A percentile compares a stretch with the other conserved stretches of the same genome.
These are phyloP conservation scores for Selaginella tamariscina DNA, from an alignment of 75 land plant species.

Conservation along the genomic window DNA sequence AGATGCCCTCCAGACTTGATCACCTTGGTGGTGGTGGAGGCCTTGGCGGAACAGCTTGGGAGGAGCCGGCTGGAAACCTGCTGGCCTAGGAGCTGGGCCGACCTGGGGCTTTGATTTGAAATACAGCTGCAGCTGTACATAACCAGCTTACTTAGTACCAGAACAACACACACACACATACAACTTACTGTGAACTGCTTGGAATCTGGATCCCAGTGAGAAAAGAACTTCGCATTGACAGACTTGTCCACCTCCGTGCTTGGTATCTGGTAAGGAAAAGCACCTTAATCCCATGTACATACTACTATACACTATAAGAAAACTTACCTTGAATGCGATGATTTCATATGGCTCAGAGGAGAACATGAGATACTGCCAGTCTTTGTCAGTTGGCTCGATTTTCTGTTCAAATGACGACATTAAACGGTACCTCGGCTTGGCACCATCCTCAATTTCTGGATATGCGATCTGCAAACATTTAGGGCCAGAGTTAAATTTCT, in stretches of 20 bases:
- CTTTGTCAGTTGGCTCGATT: conserved; percentile 60
- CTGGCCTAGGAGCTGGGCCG: background rate
- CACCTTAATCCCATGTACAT: background rate
- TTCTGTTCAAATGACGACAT: conserved; percentile 99
- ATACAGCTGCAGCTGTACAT: conserved; percentile 62
- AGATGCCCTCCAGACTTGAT: too few species aligned
- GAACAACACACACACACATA: background rate
- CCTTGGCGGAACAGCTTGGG: background rate
- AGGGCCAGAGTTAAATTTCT: background rate
- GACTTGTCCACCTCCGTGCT: conserved; percentile 95
- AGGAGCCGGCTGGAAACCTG: background rate
- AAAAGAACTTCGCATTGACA: conserved; percentile 62
- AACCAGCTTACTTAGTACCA: background rate
- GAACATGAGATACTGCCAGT: conserved; percentile 84
- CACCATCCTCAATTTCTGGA: conserved; percentile 86
- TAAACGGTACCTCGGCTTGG: conserved; percentile 84
- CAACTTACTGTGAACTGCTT: conserved; percentile 79
- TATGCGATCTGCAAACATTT: conserved; percentile 68
- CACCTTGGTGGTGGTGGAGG: background rate
- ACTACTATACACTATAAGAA: background rate
- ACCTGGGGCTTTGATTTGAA: conserved; percentile 59
- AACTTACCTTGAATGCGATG: conserved; percentile 76
- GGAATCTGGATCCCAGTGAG: conserved; percentile 95
- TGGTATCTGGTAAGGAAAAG: conserved; percentile 48
- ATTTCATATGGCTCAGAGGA: conserved; percentile 98